Base-by-base conservation (phyloP, 2,329 filamentous ascomycete species). In the Huntiella bhutanensis region DNA sequence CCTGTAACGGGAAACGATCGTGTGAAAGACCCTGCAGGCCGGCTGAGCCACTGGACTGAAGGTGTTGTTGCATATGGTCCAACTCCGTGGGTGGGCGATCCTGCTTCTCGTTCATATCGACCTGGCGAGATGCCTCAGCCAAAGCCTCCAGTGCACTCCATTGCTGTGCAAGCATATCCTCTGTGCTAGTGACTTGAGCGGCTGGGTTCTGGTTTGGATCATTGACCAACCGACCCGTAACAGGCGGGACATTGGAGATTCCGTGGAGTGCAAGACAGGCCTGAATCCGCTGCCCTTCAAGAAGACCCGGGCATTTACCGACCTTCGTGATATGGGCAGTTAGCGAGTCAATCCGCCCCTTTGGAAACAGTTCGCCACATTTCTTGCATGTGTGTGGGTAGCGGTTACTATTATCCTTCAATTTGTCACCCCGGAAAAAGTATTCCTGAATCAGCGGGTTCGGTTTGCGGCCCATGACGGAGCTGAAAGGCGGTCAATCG, bases 351-450 rank as follows among this genome's bases (percentile, higher is more conserved):
- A 84, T 80, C 51, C 87, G 77, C 51, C 87, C 87, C 59, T 93
- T 93, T 52, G 84, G 82, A 52, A 94, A 94, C 60, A 82, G 80
- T 62, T 91, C 82, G 53, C 84, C 84, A 60, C 85, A 93, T 53
- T 77, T 71, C 61, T 82, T 88, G 73, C 86, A 94, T 10, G 82
- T 91, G 58, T 94, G 84, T 55, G 84, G 79, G 58, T 95, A 95
- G 49, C 87, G 77, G 61, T 93, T 94, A 66, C 83, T 91, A 53
- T 82, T 80, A 64, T 94, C 85, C 58, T 80, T 77, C 55, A 94
- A 72, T 64, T 94, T 94, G 35, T 76, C 73, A 7, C 87, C 87
- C 54, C 86, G 76, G 60, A 83, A 76, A 61, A 94, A 95, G 67
- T 85, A 91, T 63, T 88, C 77, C 60, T 83, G 71, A 60, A 94